Evolutionary conservation across 192 early-diverging fungal genomes (phyloP), one percentile per base, ranked within the genome.

Genomic region (Umbelopsis vinacea): DNA sequence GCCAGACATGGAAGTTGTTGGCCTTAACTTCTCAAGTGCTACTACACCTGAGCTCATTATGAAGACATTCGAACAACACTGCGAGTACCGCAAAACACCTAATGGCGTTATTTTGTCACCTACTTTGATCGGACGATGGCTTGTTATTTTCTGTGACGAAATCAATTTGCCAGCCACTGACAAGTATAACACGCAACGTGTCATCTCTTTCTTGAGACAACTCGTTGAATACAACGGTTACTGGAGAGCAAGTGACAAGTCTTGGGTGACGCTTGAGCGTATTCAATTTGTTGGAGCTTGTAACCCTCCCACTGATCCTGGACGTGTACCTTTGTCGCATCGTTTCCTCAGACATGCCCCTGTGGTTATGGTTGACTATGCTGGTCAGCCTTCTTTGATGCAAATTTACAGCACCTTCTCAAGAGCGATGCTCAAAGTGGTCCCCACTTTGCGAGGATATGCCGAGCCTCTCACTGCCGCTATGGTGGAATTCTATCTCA

Each of bases 271-370:
- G 21, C 81, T 99, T 46, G 96, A 98, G 85, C 90, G 96, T 38
- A 95, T 99, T 71, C 98, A 99, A 82, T 97, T 99, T 84, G 97
- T 99, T 9, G 98, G 98, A 67, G 98, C 98, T 14, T 99, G 98
- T 84, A 99, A 99, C 75, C 98, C 98, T 72, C 98, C 98, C 0
- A 99, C 97, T 0, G 98, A 99, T 80, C 95, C 97, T 35, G 98
- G 98, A 43, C 95, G 98, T 76, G 95, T 99, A 12, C 93, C 93
- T 19, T 81, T 99, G 60, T 91, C 94, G 60, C 95, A 95, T 71
- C 88, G 98, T 75, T 99, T 98, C 90, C 85, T 99, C 69, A 92
- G 97, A 19, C 97, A 99, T 72, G 92, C 97, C 38, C 96, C 98
- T 29, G 82, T 99, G 38, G 90, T 99, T 14, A 91, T 98, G 92